A percentile compares a stretch with the other conserved stretches of the same genome.
Evolutionary conservation across 495 filamentous ascomycete species (phyloP).

Genomic region (Diplogelasinospora grovesii): DNA sequence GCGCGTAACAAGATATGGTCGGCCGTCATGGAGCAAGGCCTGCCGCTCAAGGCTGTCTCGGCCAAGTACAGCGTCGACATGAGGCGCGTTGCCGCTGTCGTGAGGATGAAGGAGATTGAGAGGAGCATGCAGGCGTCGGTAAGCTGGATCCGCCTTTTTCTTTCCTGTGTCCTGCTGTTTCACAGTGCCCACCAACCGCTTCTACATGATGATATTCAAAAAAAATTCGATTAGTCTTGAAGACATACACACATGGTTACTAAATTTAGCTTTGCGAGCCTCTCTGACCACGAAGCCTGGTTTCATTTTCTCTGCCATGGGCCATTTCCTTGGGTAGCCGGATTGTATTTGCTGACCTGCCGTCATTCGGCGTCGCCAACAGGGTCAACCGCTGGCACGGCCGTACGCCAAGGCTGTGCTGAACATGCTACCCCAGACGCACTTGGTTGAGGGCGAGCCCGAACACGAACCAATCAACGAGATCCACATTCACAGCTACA

Average conservation of each 20-base stretch:
- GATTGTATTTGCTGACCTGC: constrained; percentile 2
- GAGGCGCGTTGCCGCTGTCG: constrained; percentile 79
- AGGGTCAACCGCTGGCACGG: constrained; percentile 72
- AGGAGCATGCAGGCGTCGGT: constrained; percentile 70
- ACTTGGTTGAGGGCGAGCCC: constrained; percentile 10
- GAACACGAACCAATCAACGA: constrained; percentile 88
- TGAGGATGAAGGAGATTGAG: constrained; percentile 82
- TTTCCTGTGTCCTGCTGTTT: constrained; percentile 7
- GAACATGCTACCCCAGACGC: constrained; percentile 65
- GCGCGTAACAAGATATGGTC: constrained; percentile 69
- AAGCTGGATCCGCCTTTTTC: constrained; percentile 26
- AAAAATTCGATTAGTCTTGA: constrained; percentile 99
- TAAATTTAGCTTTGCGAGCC: constrained; percentile 44
- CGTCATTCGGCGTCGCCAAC: background rate
- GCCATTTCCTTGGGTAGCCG: too few species aligned
- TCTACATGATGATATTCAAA: constrained; percentile 60
- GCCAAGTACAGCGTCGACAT: constrained; percentile 73
- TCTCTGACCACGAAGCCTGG: constrained; percentile 33
- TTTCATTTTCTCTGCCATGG: too few species aligned
- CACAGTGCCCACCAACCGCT: background rate
- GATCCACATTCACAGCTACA: constrained; percentile 72
- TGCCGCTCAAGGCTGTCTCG: constrained; percentile 72
- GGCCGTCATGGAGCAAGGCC: constrained; percentile 54
- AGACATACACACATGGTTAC: constrained; percentile 79
- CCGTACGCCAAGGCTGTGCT: constrained; percentile 72